Conservation (phyloP, 1,139 yeast genomes). For the Pichia sp. region DNA sequence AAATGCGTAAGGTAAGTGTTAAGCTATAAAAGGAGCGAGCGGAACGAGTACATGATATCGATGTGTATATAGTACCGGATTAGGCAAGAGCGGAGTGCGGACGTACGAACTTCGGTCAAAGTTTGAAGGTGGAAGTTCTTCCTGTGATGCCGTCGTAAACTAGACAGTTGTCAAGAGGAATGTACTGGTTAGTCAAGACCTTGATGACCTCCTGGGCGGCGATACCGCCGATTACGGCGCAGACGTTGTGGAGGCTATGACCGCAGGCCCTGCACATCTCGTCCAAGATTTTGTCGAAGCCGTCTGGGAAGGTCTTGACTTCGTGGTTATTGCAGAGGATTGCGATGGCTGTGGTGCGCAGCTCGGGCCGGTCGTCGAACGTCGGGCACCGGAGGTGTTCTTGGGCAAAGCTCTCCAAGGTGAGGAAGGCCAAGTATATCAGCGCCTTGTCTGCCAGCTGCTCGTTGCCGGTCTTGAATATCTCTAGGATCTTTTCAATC, state of each 20-base stretch:
- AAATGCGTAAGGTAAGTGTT: too few species aligned
- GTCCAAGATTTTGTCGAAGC: constrained; percentile 27
- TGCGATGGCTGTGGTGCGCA: constrained; percentile 26
- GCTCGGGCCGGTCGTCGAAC: constrained; percentile 18
- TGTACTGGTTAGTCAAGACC: constrained; percentile 64
- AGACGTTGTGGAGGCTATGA: constrained; percentile 42
- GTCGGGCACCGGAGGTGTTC: constrained; percentile 19
- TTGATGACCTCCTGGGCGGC: constrained; percentile 74
- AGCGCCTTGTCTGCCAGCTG: neutral
- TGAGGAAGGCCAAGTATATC: constrained; percentile 29
- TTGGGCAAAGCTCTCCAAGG: constrained; percentile 21
- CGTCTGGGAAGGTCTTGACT: constrained; percentile 23
- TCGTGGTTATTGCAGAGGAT: constrained; percentile 23
- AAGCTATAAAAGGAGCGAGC: neutral
- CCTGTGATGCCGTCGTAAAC: constrained; percentile 65
- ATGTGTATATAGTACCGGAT: neutral
- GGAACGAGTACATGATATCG: neutral
- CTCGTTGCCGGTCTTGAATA: neutral
- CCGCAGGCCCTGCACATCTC: constrained; percentile 40
- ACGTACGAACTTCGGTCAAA: neutral
- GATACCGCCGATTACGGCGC: constrained; percentile 69
- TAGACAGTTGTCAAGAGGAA: constrained; percentile 63
- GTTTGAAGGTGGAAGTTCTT: constrained; percentile 31
- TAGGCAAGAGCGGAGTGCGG: neutral
- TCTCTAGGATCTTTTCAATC: constrained; percentile 11